Conservation (phyloP, 495 filamentous ascomycete genomes). For the Paragyromitra xinjiangensis region DNA sequence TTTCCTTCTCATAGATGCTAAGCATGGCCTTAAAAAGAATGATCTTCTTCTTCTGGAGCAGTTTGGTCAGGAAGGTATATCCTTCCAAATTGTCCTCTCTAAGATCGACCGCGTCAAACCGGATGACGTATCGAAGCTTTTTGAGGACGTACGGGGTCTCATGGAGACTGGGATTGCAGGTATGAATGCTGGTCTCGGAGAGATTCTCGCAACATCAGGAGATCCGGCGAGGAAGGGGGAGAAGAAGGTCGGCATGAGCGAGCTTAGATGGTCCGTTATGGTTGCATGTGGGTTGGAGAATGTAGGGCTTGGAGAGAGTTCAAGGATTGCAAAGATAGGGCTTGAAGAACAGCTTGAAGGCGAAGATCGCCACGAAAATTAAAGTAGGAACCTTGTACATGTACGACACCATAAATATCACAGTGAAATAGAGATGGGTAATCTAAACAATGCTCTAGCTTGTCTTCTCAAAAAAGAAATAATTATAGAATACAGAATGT, state of each 20-base stretch:
- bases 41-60: conserved; percentile 73
- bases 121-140: conserved; percentile 58
- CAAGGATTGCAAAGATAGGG: conserved; percentile 4
- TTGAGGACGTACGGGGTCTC: conserved; percentile 59
- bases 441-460: conserved; percentile 46
- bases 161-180: conserved; percentile 57
- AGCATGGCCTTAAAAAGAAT: conserved; percentile 78
- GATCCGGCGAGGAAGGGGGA: conserved; percentile 51
- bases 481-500: conserved; percentile 51
- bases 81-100: conserved; percentile 81
- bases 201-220: conserved; percentile 64
- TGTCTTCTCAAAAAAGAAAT: conserved; percentile 31
- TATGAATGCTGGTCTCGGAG: conserved; percentile 61
- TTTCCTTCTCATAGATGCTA: conserved; percentile 82
- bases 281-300: conserved; percentile 53
- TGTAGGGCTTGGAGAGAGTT: not conserved
- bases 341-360: conserved; percentile 9
- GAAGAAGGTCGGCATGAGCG: conserved; percentile 53
- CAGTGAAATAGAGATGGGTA: conserved; percentile 19
- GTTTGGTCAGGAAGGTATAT: conserved; percentile 70
- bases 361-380: not conserved
- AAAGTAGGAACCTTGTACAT: conserved; percentile 10
- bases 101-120: conserved; percentile 73
- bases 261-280: conserved; percentile 56
- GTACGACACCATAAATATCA: conserved; percentile 33